Percentiles rank a stretch among this genome's conserved stretches.
Evolutionary conservation across 2,329 filamentous ascomycete species (phyloP).

Genomic region (Taxawa tesnikishii): DNA sequence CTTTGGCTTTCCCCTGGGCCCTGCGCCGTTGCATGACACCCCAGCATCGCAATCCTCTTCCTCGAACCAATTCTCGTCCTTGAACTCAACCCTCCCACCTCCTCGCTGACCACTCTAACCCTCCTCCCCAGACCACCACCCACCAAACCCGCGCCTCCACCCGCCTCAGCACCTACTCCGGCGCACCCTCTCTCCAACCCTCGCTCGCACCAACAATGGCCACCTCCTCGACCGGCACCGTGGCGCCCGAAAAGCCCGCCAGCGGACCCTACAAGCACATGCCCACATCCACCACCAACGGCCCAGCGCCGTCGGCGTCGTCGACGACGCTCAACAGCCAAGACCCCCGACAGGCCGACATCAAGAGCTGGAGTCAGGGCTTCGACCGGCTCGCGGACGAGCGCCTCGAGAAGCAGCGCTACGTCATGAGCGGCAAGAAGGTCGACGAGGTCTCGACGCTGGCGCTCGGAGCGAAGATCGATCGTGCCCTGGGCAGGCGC

Average conservation of each 20-base stretch:
- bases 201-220: conserved; percentile 30
- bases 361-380: conserved; percentile 66
- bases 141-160: conserved; percentile 15
- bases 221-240: conserved; percentile 14
- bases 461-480: conserved; percentile 79
- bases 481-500: conserved; percentile 71
- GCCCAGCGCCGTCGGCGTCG: conserved; percentile 2
- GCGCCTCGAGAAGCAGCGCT: conserved; percentile 70
- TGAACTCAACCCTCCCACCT: too few relatives aligned
- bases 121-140: not conserved
- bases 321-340: conserved; percentile 15
- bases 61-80: too few relatives aligned
- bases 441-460: conserved; percentile 72
- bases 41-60: too few relatives aligned
- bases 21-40: too few relatives aligned
- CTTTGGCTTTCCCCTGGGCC: too few relatives aligned
- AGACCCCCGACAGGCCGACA: conserved; percentile 46
- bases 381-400: conserved; percentile 86
- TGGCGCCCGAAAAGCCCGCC: conserved; percentile 6
- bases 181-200: conserved; percentile 36
- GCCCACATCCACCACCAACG: too few relatives aligned
- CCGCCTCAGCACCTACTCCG: conserved; percentile 39
- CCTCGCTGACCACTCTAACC: too few relatives aligned
- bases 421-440: conserved; percentile 67
- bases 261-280: not conserved